Conservation (phyloP, 148 eudicot genomes). For the Nepenthes gracilis region DNA sequence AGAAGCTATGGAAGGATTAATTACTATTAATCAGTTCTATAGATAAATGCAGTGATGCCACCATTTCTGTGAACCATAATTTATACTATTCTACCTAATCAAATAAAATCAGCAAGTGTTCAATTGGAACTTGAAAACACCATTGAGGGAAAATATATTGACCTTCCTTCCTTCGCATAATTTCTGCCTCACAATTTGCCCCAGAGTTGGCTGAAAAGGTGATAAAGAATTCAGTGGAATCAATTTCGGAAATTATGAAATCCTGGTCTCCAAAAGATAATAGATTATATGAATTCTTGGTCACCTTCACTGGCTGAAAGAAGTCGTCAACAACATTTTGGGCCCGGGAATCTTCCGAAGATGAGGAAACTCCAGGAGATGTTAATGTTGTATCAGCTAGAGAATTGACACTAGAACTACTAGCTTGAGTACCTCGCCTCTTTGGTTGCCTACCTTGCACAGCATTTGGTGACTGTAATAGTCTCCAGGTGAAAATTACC, state of each 20-base stretch:
- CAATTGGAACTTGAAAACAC: neutral
- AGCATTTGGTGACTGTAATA: slow-evolving; percentile 50
- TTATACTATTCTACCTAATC: neutral
- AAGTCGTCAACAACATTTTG: slow-evolving; percentile 83
- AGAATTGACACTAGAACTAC: slow-evolving; percentile 43
- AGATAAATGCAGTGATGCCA: neutral
- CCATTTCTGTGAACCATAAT: no score
- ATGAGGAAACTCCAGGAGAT: slow-evolving; percentile 26
- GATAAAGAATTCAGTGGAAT: slow-evolving; percentile 1
- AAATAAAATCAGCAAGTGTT: neutral
- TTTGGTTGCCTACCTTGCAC: slow-evolving; percentile 73
- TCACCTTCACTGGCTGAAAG: slow-evolving; percentile 84
- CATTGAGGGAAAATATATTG: slow-evolving; percentile 5
- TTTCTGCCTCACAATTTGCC: slow-evolving; percentile 82
- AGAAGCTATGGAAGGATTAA: neutral
- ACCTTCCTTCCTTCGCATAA: slow-evolving; percentile 98
- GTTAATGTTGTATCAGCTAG: slow-evolving; percentile 24
- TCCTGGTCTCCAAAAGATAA: neutral
- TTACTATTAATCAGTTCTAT: neutral
- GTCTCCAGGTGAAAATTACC: slow-evolving; percentile 71
- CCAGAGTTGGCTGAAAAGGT: slow-evolving; percentile 67
- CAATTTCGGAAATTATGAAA: neutral
- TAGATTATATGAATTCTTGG: neutral
- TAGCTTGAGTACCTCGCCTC: slow-evolving; percentile 43
- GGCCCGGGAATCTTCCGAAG: slow-evolving; percentile 59